These are phyloP conservation scores for Tieghemostelium lacteum DNA, from an alignment of 78 protist genomes.

Conservation along the genomic window DNA sequence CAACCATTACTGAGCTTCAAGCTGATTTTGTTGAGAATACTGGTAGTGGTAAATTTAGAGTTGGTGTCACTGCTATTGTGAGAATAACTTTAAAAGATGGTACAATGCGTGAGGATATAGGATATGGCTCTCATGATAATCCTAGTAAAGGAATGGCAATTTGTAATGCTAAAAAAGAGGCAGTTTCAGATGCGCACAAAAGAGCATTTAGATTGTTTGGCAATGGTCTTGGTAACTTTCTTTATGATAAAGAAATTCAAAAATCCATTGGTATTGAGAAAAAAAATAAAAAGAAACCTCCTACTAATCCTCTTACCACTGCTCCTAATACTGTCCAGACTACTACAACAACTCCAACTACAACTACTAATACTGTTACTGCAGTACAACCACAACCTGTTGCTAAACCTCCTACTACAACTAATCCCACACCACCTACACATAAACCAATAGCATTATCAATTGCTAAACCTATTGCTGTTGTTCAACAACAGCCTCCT, in stretches of 20 bases:
- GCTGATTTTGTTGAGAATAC: slow-evolving; percentile 67
- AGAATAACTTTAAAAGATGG: slow-evolving; percentile 84
- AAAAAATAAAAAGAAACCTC: neutral
- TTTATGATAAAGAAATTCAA: slow-evolving; percentile 70
- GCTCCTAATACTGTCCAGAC: neutral
- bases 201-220: slow-evolving; percentile 88
- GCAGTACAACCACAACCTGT: neutral
- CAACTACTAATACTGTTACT: neutral
- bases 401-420: neutral
- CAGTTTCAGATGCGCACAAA: slow-evolving; percentile 89
- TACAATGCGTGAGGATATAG: slow-evolving; percentile 89
- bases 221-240: slow-evolving; percentile 79
- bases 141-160: slow-evolving; percentile 75
- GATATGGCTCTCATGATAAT: slow-evolving; percentile 74
- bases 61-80: slow-evolving; percentile 61
- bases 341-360: neutral
- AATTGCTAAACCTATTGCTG: neutral
- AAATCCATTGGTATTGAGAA: neutral
- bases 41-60: slow-evolving; percentile 12
- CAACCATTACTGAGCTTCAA: slow-evolving; percentile 32
- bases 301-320: neutral
- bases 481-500: neutral
- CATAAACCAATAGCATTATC: slow-evolving; percentile 6
- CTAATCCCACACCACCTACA: neutral
- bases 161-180: slow-evolving; percentile 89